Evolutionary conservation across 768 basidiomycete species (phyloP), one percentile per base, ranked within the genome.

Genomic region (Tephrocybe sp.): DNA sequence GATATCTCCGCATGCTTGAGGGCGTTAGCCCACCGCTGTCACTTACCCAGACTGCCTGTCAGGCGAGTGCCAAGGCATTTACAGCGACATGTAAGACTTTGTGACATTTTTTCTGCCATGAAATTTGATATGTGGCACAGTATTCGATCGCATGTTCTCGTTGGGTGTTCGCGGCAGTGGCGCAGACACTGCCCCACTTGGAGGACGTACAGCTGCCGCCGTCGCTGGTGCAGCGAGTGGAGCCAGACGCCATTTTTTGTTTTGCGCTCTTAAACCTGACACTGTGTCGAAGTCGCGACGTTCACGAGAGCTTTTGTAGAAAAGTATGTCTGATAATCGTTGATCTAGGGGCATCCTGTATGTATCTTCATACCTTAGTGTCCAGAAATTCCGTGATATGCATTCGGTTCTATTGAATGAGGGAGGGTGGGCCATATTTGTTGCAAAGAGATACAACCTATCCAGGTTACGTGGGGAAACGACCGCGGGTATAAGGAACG

Each of bases 101-200:
- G 7, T 12, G 5, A 19, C 22, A 13, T 33, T 6, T 14, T 22
- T 14, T 16, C 13, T 14, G 20, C 0, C 4, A 38, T 11, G 13
- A 45, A 34, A 54, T 30, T 49, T 42, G 26, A 44, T 3, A 14
- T 38, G 31, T n/a, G 56, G 41, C 35, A 16, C 56, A 93, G 91
- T 92, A 11, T 94, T 92, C 62, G 90, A 92, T 66, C 72, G 90
- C 23, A 91, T 92, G 92, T 93, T 92, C 63, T 89, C 86, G 5
- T 75, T 93, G 10, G 90, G 90, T 16, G 73, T 92, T 8, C 85
- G 91, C n/a, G 83, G 84, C 23, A 82, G 83, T 51, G 87, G 86
- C 3, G 78, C 84, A 0, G 83, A 89, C 44, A 72, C 79, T 1
- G 78, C 80, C 3, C 80, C 87, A 14, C 61, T 84, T 5, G 78